These are phyloP conservation scores for Fremontodendron californicum DNA, from an alignment of 345 rosid species.

Conservation along the genomic window DNA sequence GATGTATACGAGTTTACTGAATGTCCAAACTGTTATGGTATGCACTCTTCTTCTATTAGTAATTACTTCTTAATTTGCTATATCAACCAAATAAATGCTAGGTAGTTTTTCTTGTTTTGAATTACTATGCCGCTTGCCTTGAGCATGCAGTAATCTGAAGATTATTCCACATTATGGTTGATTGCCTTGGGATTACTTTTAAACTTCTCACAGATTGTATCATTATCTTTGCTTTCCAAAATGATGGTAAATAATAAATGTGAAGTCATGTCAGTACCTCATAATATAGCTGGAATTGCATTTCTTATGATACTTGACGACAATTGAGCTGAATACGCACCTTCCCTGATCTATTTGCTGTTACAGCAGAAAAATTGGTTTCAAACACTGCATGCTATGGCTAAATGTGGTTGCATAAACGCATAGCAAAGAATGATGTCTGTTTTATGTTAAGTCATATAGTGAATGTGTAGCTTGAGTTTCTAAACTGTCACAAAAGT, in stretches of 20 bases:
- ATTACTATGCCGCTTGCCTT: background rate
- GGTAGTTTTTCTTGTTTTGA: background rate
- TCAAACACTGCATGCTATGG: background rate
- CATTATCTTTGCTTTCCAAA: background rate
- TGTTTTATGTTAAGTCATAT: background rate
- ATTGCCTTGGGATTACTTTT: background rate
- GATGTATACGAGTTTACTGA: slow-evolving; percentile 95
- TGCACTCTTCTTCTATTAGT: slow-evolving; percentile 11
- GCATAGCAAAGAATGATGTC: background rate
- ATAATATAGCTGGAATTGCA: background rate
- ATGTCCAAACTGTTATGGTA: slow-evolving; percentile 96
- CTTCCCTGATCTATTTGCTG: background rate
- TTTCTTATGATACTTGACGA: background rate
- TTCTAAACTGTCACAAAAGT: background rate
- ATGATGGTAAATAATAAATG: background rate
- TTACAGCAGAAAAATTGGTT: background rate
- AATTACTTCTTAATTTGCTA: background rate
- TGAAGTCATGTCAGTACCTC: background rate
- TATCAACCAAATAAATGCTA: background rate
- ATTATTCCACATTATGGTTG: background rate
- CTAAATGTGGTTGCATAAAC: background rate
- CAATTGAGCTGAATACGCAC: background rate
- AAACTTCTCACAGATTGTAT: background rate
- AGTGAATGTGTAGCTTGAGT: background rate
- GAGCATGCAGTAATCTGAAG: background rate